A percentile compares a stretch with the other conserved stretches of the same genome.
Evolutionary conservation across 352 stramenopile species (phyloP).

Genomic region (Globisporangium paroecandrum): DNA sequence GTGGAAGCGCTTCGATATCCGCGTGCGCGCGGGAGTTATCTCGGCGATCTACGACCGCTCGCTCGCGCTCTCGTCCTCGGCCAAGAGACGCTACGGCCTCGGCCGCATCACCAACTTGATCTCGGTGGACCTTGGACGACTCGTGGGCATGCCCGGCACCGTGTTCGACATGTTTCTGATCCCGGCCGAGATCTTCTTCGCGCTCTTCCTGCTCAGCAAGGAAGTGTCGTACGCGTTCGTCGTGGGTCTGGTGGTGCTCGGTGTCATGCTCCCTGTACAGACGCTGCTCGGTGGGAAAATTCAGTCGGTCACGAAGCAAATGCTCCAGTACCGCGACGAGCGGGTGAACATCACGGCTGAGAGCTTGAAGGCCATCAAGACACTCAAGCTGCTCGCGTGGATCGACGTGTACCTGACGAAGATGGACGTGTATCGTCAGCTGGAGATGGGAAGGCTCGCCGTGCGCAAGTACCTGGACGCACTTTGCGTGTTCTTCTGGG

Average conservation of each 20-base stretch:
- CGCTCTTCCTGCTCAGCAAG: slow-evolving; percentile 63
- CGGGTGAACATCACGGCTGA: slow-evolving; percentile 69
- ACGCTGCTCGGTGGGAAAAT: slow-evolving; percentile 75
- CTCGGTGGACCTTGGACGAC: slow-evolving; percentile 70
- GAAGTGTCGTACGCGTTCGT: slow-evolving; percentile 86
- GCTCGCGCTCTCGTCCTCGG: slow-evolving; percentile 33
- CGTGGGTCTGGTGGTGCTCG: slow-evolving; percentile 68
- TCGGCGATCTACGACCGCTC: slow-evolving; percentile 67
- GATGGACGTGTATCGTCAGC: slow-evolving; percentile 45
- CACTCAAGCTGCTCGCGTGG: slow-evolving; percentile 80
- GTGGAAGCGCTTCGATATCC: slow-evolving; percentile 76
- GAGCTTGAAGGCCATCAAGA: slow-evolving; percentile 65
- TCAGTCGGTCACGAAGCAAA: slow-evolving; percentile 55
- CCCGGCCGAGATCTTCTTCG: slow-evolving; percentile 67
- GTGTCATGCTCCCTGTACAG: slow-evolving; percentile 85
- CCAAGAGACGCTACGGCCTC: slow-evolving; percentile 35
- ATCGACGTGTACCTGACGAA: slow-evolving; percentile 37
- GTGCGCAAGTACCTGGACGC: slow-evolving; percentile 87
- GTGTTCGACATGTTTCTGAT: slow-evolving; percentile 84
- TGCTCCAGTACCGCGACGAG: slow-evolving; percentile 82
- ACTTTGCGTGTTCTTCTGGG: slow-evolving; percentile 90
- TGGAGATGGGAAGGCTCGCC: slow-evolving; percentile 68
- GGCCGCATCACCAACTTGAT: slow-evolving; percentile 76
- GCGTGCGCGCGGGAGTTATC: slow-evolving; percentile 63
- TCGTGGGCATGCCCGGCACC: slow-evolving; percentile 64